These are phyloP conservation scores for Liquidambar formosana DNA, from an alignment of 164 flowering plant genomes.

Conservation along the genomic window DNA sequence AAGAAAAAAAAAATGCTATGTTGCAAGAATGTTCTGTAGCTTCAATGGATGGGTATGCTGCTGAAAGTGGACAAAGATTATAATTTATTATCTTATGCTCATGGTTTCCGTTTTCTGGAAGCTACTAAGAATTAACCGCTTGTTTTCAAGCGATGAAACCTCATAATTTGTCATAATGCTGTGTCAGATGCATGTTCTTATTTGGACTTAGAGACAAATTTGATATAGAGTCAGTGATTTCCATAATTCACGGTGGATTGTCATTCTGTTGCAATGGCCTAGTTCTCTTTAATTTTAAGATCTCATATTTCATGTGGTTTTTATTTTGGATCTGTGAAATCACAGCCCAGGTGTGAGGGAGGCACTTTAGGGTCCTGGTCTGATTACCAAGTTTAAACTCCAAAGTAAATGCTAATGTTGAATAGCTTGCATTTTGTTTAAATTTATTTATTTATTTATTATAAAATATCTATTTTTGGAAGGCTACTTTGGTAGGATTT, in stretches of 20 bases:
- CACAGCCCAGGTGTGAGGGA: not conserved
- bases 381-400: no score
- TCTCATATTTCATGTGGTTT: not conserved
- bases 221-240: not conserved
- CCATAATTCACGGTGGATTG: not conserved
- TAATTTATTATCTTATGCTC: no score
- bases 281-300: not conserved
- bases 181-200: not conserved
- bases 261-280: not conserved
- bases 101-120: not conserved
- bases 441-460: no score
- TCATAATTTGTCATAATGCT: not conserved
- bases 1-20: not conserved
- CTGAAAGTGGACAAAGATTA: not conserved
- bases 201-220: not conserved
- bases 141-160: not conserved
- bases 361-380: no score
- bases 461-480: no score
- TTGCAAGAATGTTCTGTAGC: not conserved
- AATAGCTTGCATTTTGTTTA: no score
- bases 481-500: no score
- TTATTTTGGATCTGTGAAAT: not conserved
- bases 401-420: no score
- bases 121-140: not conserved
- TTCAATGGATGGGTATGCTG: not conserved